These are phyloP conservation scores for Mucor plumbeus DNA, from an alignment of 371 early-diverging fungal species.

Conservation along the genomic window DNA sequence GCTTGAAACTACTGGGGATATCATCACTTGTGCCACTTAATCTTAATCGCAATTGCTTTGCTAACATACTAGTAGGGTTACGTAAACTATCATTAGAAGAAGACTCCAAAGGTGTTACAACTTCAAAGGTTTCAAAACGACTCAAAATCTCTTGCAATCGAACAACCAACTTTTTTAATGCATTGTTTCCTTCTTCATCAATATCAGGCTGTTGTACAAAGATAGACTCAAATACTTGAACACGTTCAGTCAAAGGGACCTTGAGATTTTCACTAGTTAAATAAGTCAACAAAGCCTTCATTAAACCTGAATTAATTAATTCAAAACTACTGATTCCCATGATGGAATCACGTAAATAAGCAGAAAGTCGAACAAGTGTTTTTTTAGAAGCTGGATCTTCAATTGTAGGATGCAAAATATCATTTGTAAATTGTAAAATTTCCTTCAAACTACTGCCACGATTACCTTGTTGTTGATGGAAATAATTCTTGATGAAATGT, in stretches of 20 bases:
- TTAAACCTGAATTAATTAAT: conserved; percentile 76
- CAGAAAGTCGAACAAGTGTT: conserved; percentile 27
- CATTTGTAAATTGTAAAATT: conserved; percentile 29
- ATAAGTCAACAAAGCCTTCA: conserved; percentile 61
- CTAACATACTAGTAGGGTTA: conserved; percentile 75
- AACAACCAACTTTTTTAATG: conserved; percentile 57
- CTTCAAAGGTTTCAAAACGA: conserved; percentile 75
- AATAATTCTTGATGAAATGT: conserved; percentile 29
- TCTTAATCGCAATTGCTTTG: conserved; percentile 74
- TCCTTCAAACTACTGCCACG: conserved; percentile 33
- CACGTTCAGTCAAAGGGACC: conserved; percentile 25
- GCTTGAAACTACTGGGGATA: conserved; percentile 60
- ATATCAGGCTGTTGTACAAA: conserved; percentile 59
- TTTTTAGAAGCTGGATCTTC: conserved; percentile 22
- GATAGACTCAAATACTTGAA: conserved; percentile 49
- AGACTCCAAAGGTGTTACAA: conserved; percentile 54
- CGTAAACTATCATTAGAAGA: conserved; percentile 41
- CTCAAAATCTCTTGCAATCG: conserved; percentile 80
- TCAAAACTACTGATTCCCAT: conserved; percentile 84
- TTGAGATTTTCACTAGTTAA: conserved; percentile 39
- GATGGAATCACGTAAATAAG: conserved; percentile 35
- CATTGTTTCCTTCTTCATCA: conserved; percentile 28
- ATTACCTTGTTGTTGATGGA: conserved; percentile 3
- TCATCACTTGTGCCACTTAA: conserved; percentile 61
- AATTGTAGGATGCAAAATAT: conserved; percentile 14